Conservation (phyloP, 2,329 filamentous ascomycete species). For the Fusarium palustre region DNA sequence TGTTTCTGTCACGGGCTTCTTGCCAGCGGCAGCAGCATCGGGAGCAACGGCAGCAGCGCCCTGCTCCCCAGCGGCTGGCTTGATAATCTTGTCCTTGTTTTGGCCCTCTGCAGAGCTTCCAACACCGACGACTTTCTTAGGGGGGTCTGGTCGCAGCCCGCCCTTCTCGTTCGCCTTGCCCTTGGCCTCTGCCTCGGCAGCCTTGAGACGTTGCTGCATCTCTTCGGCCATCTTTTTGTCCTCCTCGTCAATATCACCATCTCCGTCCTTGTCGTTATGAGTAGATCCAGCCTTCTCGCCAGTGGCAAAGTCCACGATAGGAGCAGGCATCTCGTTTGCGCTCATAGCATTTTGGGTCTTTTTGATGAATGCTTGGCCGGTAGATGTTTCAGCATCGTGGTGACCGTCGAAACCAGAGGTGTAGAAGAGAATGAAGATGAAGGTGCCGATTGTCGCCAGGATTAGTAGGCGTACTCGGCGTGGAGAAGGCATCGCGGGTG, state of each 20-base stretch:
- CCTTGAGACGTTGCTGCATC: slow-evolving; percentile 72
- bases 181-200: slow-evolving; percentile 76
- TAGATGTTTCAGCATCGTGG: slow-evolving; percentile 58
- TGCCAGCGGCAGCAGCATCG: slow-evolving; percentile 27
- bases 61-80: slow-evolving; percentile 42
- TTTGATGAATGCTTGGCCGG: slow-evolving; percentile 68
- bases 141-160: slow-evolving; percentile 68
- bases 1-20: slow-evolving; percentile 62
- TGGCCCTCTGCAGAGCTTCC: slow-evolving; percentile 68
- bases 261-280: slow-evolving; percentile 63
- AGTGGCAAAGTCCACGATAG: slow-evolving; percentile 56
- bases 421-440: slow-evolving; percentile 79
- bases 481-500: slow-evolving; percentile 71
- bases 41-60: slow-evolving; percentile 17
- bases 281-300: slow-evolving; percentile 55
- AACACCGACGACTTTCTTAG: slow-evolving; percentile 68
- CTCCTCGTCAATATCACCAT: slow-evolving; percentile 68
- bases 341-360: slow-evolving; percentile 69
- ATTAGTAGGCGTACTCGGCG: slow-evolving; percentile 76
- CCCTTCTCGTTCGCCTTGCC: slow-evolving; percentile 75
- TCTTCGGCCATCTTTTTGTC: slow-evolving; percentile 62
- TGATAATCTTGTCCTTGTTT: slow-evolving; percentile 57
- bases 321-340: slow-evolving; percentile 50
- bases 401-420: slow-evolving; percentile 69
- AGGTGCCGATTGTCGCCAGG: slow-evolving; percentile 71